Base-by-base conservation (phyloP, 305 asterid genomes). In the Stenogyne calaminthoides region DNA sequence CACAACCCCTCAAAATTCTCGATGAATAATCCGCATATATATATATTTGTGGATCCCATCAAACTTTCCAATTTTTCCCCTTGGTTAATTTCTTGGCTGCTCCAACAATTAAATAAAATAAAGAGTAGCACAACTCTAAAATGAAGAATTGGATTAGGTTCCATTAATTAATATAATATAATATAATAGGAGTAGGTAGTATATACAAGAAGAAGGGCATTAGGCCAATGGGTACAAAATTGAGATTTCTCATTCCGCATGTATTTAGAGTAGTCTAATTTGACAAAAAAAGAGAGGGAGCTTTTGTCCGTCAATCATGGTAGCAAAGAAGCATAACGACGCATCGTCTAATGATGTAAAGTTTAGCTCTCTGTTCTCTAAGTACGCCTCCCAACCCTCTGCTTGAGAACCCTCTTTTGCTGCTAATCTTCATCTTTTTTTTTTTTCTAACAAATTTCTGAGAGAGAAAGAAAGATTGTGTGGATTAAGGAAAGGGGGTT, bases 301-400 rank as follows among this genome's bases (percentile, higher is more conserved):
- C 3, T 46, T 16, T 11, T 12, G 0, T 3, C 3, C 0, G 3
- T 76, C 71, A 85, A 16, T 85, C 89, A 42, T 83, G 89, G 36
- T 82, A 85, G 59, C 89, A 85, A 5, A 85, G 89, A 42, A 85
- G 89, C 89, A 85, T 85, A 15, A 83, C 87, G 2, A 85, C 85
- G 78, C 89, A 83, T 67, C 89, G 73, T 52, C 83, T 76, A 14
- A 85, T 85, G 74, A 85, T 85, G 78, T 85, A 85, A 8, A 85
- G 84, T 59, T 16, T 78, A 0, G 89, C 87, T 70, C 84, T 85
- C 54, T 85, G 89, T 64, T 83, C 83, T 36, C 87, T 78, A 0
- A 85, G 78, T 5, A 84, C 76, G 7, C 84, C 80, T 42, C 84
- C 80, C 10, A 84, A 62, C 2, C 86, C 84, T 61, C 87, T 80